Evolutionary conservation across 2,329 filamentous ascomycete genomes (phyloP), one percentile per base, ranked within the genome.

Genomic region (Achaetomium macrosporum): DNA sequence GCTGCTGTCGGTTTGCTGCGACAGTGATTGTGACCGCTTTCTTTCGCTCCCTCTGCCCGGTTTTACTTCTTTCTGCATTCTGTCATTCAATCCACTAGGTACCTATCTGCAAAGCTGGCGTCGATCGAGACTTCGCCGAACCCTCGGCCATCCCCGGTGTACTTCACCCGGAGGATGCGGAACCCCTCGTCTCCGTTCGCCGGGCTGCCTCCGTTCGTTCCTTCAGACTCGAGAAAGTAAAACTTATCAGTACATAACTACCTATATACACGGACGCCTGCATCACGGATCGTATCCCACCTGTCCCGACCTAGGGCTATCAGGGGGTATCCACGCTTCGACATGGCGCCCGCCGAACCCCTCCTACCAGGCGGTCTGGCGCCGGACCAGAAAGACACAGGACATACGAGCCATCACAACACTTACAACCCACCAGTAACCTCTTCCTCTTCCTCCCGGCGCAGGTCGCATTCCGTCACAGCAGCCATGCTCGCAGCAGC

Each of bases 271-370:
- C 31, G 3, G 39, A 42, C 13, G 20, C 19, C 10, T 20, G 13
- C 19, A 17, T 25, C 13, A 15, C 39, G 9, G 39, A 7, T 25
- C 25, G 16, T 41, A 17, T 17, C 39, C 19, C 11, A 2, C 13
- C 39, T 12, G 39, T 37, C 8, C 13, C 25, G 25, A 25, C 25
- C 43, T 46, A 19, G 35, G 13, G 44, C 35, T n/a, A 29, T 10
- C 7, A 5, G 12, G 9, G 6, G 20, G 36, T 9, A 37, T n/a
- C 20, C 13, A 16, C 12, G 35, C n/a, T 15, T 29, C 15, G 57
- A 31, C 36, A 69, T 68, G 66, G 63, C 63, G 39, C 63, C 66
- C 36, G 57, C 53, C 44, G 67, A 69, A 51, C 67, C 66, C 6
- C 59, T 66, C 20, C 56, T 68, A n/a, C 63, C 68, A n/a, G 63